Evolutionary conservation across 805 yeast species (phyloP).

Genomic region (Vanderwaltozyma yarrowii): DNA sequence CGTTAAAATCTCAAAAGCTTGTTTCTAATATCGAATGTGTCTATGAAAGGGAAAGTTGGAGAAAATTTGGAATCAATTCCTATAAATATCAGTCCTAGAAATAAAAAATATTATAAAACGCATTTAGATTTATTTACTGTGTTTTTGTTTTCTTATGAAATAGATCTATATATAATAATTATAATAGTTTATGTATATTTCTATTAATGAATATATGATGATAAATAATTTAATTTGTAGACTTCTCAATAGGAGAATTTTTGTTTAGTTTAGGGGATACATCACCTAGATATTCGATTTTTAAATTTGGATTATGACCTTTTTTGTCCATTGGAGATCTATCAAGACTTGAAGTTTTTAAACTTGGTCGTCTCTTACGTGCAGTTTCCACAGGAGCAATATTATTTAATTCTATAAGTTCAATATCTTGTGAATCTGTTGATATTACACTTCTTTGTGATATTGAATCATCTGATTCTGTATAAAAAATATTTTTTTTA

Average conservation of each 20-base stretch:
- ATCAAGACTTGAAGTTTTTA: no score
- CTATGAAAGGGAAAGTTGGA: slow-evolving; percentile 25
- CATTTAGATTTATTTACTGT: not conserved
- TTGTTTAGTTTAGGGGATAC: not conserved
- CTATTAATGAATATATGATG: not conserved
- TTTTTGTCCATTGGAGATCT: not conserved
- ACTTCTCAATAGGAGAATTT: not conserved
- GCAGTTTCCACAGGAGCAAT: not conserved
- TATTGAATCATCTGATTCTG: slow-evolving; percentile 7
- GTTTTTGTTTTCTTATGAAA: no score
- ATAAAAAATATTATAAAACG: not conserved
- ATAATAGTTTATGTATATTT: not conserved
- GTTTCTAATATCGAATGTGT: slow-evolving; percentile 19
- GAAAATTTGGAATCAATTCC: slow-evolving; percentile 22
- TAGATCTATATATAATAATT: no score
- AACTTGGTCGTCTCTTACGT: no score
- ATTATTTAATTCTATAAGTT: not conserved
- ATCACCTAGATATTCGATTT: not conserved
- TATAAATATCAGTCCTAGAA: slow-evolving; percentile 9
- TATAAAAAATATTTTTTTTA: slow-evolving; percentile 2
- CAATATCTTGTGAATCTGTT: slow-evolving; percentile 2
- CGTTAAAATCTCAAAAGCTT: slow-evolving; percentile 13
- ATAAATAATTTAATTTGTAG: not conserved
- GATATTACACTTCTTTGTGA: slow-evolving; percentile 2
- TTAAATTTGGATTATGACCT: not conserved